Conservation (phyloP, 1,139 yeast genomes). For the Saccharomyces hybrid region DNA sequence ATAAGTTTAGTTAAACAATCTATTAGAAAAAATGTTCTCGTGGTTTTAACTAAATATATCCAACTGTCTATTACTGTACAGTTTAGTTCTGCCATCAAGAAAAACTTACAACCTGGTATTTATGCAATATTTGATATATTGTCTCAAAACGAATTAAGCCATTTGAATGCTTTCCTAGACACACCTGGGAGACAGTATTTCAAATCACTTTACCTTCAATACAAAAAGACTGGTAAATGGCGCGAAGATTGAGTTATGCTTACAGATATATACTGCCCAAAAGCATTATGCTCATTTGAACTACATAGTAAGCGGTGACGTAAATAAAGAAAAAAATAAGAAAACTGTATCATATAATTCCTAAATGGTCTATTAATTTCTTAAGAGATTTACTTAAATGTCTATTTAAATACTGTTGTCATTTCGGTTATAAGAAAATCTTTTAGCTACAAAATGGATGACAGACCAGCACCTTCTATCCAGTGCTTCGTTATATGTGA, state of each 20-base stretch:
- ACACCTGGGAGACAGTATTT: slow-evolving; percentile 61
- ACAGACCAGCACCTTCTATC: slow-evolving; percentile 22
- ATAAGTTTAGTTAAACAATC: slow-evolving; percentile 49
- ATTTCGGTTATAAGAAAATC: slow-evolving; percentile 4
- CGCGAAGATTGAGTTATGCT: slow-evolving; percentile 39
- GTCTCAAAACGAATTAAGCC: slow-evolving; percentile 56
- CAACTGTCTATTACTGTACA: slow-evolving; percentile 44
- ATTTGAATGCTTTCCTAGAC: slow-evolving; percentile 66
- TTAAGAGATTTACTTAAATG: not conserved
- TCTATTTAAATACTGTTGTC: not conserved
- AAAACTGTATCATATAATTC: not conserved
- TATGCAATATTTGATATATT: slow-evolving; percentile 62
- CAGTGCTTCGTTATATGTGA: slow-evolving; percentile 21
- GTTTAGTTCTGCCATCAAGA: slow-evolving; percentile 42
- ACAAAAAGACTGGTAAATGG: slow-evolving; percentile 80
- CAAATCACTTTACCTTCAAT: slow-evolving; percentile 61
- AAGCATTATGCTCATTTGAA: not conserved
- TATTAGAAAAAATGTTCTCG: slow-evolving; percentile 56
- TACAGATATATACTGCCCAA: not conserved
- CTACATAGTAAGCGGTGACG: not conserved
- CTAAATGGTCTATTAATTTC: not conserved
- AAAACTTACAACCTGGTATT: slow-evolving; percentile 49
- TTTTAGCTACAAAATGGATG: slow-evolving; percentile 13
- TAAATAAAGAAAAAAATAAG: not conserved
- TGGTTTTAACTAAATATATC: slow-evolving; percentile 52